phyloP scores from a whole-genome alignment of 2,329 filamentous ascomycete species.

The Akanthomyces lecanii region DNA sequence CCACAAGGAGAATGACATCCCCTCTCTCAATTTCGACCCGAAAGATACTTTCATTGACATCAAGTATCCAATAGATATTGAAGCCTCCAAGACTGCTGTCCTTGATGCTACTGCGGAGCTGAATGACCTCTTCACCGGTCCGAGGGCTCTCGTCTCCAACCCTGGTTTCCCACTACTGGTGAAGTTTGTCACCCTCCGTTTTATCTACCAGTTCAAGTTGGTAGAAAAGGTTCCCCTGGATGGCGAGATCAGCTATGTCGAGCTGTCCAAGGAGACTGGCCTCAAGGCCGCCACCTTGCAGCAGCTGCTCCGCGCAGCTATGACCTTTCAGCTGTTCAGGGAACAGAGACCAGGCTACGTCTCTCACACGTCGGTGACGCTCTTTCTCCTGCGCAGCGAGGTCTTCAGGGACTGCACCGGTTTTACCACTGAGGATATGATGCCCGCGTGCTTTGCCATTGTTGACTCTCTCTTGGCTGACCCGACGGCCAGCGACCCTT shows the following conservation, averaged over 20 bases:
- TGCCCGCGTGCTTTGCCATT: background rate
- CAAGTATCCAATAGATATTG: background rate
- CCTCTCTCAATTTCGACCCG: background rate
- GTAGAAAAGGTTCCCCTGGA: constrained; percentile 1
- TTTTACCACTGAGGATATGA: background rate
- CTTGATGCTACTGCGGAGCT: background rate
- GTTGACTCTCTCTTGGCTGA: background rate
- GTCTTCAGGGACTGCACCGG: background rate
- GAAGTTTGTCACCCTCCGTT: constrained; percentile 5
- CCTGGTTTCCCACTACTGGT: background rate
- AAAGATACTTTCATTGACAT: background rate
- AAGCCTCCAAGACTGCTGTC: constrained; percentile 1
- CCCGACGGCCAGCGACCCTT: constrained; percentile 2
- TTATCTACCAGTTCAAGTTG: background rate
- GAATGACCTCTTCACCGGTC: constrained; percentile 1
- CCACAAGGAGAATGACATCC: background rate
- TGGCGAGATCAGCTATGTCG: constrained; percentile 4
- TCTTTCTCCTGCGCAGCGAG: background rate
- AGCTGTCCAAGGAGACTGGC: constrained; percentile 2
- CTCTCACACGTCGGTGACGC: background rate
- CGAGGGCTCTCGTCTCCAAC: constrained; percentile 2
- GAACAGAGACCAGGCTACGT: background rate
- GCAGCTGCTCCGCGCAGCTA: constrained; percentile 6
- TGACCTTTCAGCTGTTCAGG: background rate
- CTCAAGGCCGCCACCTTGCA: background rate